phyloP scores from a whole-genome alignment of 768 basidiomycete species.

The Lentinula aciculospora region DNA sequence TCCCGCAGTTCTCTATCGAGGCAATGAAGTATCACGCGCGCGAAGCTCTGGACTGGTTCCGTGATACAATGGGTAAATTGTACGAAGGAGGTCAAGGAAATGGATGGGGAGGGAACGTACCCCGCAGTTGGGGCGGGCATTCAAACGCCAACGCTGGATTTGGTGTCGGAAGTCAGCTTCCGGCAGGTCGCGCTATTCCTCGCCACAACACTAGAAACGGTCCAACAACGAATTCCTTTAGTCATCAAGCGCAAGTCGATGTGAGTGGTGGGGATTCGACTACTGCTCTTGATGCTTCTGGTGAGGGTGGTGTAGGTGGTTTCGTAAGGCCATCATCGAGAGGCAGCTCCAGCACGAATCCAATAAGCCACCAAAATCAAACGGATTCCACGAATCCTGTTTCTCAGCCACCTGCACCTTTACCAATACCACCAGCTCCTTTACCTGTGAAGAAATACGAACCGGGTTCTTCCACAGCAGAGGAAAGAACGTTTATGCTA shows the following conservation, averaged over 20 bases:
- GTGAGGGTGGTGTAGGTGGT: conserved; percentile 12
- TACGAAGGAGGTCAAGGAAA: conserved; percentile 10
- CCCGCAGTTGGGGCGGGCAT: conserved; percentile 7
- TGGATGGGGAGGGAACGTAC: conserved; percentile 20
- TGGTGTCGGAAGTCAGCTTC: conserved; percentile 15
- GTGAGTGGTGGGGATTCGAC: conserved; percentile 9
- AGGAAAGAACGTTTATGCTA: conserved; percentile 30
- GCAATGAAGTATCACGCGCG: conserved; percentile 42
- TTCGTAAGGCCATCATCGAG: conserved; percentile 18
- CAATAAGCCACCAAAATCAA: conserved; percentile 14
- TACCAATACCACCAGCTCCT: conserved; percentile 2
- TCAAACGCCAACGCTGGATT: not conserved
- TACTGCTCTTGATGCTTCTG: conserved; percentile 13
- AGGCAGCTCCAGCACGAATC: conserved; percentile 9
- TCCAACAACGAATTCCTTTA: conserved; percentile 28
- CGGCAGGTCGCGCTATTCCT: conserved; percentile 9
- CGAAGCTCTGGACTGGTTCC: conserved; percentile 38
- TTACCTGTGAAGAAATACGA: conserved; percentile 10
- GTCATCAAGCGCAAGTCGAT: conserved; percentile 29
- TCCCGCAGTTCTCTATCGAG: conserved; percentile 59
- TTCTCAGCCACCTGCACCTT: conserved; percentile 8
- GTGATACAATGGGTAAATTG: conserved; percentile 17
- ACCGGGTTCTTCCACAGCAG: conserved; percentile 10
- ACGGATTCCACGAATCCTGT: not conserved
- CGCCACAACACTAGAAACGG: not conserved